phyloP scores from a whole-genome alignment of 108 stramenopile genomes.

The Licmophora abbreviata region DNA sequence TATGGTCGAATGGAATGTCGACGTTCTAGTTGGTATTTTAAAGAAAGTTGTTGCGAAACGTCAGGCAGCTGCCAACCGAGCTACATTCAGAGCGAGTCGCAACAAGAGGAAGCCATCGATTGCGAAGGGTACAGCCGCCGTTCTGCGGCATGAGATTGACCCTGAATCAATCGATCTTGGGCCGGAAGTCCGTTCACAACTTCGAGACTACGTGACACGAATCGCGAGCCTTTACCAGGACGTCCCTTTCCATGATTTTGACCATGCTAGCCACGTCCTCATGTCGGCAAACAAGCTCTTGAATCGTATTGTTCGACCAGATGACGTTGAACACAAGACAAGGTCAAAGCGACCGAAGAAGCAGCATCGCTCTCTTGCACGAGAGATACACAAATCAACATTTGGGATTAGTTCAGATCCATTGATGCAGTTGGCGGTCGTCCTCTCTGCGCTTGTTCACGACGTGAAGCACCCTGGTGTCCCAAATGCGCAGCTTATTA shows the following conservation, averaged over 20 bases:
- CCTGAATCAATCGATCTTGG: conserved; percentile 1
- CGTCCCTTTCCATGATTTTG: conserved; percentile 38
- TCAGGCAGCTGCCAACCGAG: background rate
- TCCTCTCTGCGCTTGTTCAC: conserved; percentile 22
- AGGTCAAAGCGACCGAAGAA: background rate
- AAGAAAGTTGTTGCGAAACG: conserved; percentile 1
- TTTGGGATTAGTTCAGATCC: conserved; percentile 30
- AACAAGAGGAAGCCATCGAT: background rate
- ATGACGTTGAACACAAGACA: conserved; percentile 3
- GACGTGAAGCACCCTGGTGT: conserved; percentile 28
- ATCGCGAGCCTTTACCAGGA: conserved; percentile 17
- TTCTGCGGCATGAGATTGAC: too few species aligned
- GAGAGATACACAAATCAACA: conserved; percentile 7
- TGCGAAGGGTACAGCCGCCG: background rate
- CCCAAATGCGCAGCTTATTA: conserved; percentile 19
- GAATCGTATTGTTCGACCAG: conserved; percentile 18
- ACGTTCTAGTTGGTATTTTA: background rate
- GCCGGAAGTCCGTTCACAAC: conserved; percentile 6
- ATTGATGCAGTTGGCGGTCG: conserved; percentile 20
- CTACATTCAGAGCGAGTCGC: background rate
- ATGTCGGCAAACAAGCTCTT: conserved; percentile 11
- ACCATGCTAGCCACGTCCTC: conserved; percentile 32
- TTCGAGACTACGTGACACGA: conserved; percentile 9
- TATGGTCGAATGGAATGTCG: conserved; percentile 4
- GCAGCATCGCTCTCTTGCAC: background rate